These are phyloP conservation scores for Aspergillus olivimuriae DNA, from an alignment of 495 filamentous ascomycete genomes.

Conservation along the genomic window DNA sequence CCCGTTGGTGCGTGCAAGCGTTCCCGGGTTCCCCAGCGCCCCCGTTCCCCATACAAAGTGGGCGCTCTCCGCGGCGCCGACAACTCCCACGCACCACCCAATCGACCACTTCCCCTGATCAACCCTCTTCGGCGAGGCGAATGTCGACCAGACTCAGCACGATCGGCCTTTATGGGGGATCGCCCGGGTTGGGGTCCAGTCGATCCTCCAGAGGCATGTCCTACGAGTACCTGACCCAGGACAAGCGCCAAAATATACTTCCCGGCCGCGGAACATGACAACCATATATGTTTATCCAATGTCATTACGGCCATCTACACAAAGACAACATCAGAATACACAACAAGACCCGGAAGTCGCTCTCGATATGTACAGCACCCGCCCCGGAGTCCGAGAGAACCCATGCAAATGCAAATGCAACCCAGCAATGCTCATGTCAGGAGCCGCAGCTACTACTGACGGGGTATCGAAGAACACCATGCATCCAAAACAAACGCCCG, in stretches of 20 bases:
- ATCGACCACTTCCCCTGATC: no score
- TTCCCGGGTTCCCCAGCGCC: constrained; percentile 7
- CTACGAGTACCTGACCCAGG: no score
- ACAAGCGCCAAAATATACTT: neutral
- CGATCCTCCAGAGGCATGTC: no score
- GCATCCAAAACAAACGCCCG: constrained; percentile 4
- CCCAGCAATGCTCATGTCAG: constrained; percentile 8
- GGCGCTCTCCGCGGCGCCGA: no score
- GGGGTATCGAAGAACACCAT: constrained; percentile 18
- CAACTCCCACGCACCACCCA: no score
- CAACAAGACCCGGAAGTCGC: neutral
- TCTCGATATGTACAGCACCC: neutral
- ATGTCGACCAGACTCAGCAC: no score
- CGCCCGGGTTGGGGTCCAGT: no score
- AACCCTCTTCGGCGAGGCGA: no score
- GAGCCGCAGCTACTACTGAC: constrained; percentile 18
- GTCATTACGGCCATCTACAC: neutral
- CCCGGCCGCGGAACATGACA: neutral
- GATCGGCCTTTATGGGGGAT: no score
- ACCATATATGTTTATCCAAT: neutral
- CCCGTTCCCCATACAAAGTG: constrained; percentile 17
- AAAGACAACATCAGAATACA: neutral
- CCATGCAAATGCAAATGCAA: neutral
- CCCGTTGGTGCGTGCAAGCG: constrained; percentile 7
- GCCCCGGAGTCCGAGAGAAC: no score